Evolutionary conservation across 2,329 filamentous ascomycete genomes (phyloP), one percentile per base, ranked within the genome.

Genomic region (Diaporthe batatas): DNA sequence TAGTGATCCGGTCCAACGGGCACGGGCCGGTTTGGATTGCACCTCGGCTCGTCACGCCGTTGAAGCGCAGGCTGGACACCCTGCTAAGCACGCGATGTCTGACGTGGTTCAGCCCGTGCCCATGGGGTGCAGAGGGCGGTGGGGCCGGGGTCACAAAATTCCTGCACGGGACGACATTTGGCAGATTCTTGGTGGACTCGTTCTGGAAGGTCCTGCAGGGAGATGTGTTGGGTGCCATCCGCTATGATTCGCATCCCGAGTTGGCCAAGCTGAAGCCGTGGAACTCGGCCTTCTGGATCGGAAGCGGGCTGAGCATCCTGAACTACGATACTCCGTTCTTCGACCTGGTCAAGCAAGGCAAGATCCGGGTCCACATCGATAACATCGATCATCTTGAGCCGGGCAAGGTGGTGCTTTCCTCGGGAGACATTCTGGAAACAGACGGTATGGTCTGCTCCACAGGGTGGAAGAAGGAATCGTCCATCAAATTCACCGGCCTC

Each of bases 21-120:
- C 84, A 86, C 51, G 89, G 90, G 0, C 89, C 90, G 0, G 83
- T 85, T 0, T 91, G 82, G 83, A 83, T 91, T 76, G 81, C 86
- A 1, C 87, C 88, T 0, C 80, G 86, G 0, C 88, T 88, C 71
- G 89, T 92, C 21, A 92, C 90, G 0, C 90, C 90, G 0, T 78
- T 91, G 57, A 90, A 89, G 78, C 86, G 84, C 58, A 87, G 86
- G 80, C 81, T 92, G 0, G 91, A 93, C 77, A 88, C 90, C 75
- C 82, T 93, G 0, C 68, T 79, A 0, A 77, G 75, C 32, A 77
- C 87, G 0, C 87, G 91, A 0, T 86, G 90, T 74, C 81, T 93
- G 75, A 90, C 87, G 0, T 93, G 90, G 87, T 88, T 93, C 78
- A 89, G 86, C 25, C 91, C 92, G 0, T 93, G 91, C 75, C 86